These are phyloP conservation scores for Trichomonascaceae sp. DNA, from an alignment of 1,139 yeast species.

Conservation along the genomic window DNA sequence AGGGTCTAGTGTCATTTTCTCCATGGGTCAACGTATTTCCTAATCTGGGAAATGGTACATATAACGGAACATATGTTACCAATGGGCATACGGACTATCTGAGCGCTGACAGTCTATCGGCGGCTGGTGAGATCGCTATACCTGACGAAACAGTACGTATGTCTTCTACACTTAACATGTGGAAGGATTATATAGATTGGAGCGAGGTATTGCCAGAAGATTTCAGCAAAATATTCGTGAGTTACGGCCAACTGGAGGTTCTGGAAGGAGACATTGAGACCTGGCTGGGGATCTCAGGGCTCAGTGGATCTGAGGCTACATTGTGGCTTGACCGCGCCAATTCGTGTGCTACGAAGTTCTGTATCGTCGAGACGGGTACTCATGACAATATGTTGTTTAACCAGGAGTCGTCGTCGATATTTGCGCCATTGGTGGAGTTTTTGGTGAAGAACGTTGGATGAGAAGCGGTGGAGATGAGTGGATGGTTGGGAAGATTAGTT, in stretches of 20 bases:
- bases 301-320: neutral
- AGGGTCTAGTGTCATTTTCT: neutral
- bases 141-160: neutral
- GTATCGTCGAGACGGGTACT: neutral
- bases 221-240: neutral
- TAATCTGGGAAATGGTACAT: neutral
- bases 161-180: neutral
- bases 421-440: neutral
- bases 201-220: neutral
- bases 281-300: neutral
- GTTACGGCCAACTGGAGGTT: neutral
- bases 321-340: neutral
- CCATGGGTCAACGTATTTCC: neutral
- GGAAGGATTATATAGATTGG: neutral
- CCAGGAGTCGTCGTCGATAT: neutral
- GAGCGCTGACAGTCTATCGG: neutral
- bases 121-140: neutral
- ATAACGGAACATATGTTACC: neutral
- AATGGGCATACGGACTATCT: neutral
- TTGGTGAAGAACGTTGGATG: neutral
- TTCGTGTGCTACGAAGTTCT: neutral
- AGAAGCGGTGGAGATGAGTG: too few species aligned
- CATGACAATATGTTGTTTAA: neutral
- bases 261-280: neutral
- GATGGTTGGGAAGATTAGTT: too few species aligned